Evolutionary conservation across 768 basidiomycete genomes (phyloP).

Genomic region (Tremella mesenterica): DNA sequence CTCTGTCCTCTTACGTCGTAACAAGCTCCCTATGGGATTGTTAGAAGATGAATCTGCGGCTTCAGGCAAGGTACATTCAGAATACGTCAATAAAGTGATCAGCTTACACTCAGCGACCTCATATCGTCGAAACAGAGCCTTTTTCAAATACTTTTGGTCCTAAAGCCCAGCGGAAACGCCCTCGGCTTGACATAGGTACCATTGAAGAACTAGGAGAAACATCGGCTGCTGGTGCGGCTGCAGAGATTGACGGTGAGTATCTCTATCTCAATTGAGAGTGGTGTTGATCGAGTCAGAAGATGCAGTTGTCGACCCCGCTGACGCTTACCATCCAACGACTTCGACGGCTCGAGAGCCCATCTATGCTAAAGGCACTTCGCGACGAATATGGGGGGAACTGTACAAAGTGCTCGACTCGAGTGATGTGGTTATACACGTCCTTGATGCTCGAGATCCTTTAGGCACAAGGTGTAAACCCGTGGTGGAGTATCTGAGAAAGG

Average conservation of each 20-base stretch:
- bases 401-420: conserved; percentile 99
- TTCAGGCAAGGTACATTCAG: conserved; percentile 59
- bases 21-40: conserved; percentile 94
- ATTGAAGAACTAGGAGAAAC: conserved; percentile 73
- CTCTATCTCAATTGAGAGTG: neutral
- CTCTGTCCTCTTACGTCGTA: conserved; percentile 81
- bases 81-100: neutral
- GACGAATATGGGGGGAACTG: conserved; percentile 91
- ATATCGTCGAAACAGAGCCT: conserved; percentile 93
- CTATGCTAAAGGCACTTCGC: conserved; percentile 88
- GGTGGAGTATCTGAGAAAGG: conserved; percentile 84
- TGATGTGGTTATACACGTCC: conserved; percentile 86
- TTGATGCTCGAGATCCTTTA: conserved; percentile 90
- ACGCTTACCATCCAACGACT: conserved; percentile 38
- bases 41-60: conserved; percentile 82
- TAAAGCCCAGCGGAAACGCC: conserved; percentile 86
- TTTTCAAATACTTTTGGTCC: conserved; percentile 91
- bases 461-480: conserved; percentile 93
- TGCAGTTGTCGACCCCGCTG: conserved; percentile 6
- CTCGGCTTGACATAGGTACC: conserved; percentile 74
- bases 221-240: conserved; percentile 40
- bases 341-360: conserved; percentile 66
- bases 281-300: neutral
- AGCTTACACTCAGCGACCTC: conserved; percentile 56
- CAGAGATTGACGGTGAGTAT: conserved; percentile 49